Percentiles rank a stretch among this genome's conserved stretches.
These are phyloP conservation scores for Lizonia empirigonia DNA, from an alignment of 2,329 filamentous ascomycete genomes.

Conservation along the genomic window DNA sequence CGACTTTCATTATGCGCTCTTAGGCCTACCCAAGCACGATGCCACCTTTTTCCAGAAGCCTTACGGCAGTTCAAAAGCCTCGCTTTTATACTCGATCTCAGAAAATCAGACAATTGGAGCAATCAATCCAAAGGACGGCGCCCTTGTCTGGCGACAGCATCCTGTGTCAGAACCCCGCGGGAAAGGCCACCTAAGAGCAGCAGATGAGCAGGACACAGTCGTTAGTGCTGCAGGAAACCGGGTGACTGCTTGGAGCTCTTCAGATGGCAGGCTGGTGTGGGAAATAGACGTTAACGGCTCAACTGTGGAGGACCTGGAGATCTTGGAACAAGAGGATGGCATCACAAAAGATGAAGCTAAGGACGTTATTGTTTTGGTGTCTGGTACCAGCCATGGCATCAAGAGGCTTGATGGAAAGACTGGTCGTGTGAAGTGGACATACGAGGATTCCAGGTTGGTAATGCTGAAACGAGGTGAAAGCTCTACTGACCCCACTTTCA, in stretches of 20 bases:
- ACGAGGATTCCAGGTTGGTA: slow-evolving; percentile 63
- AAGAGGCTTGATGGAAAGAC: slow-evolving; percentile 74
- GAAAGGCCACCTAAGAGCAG: slow-evolving; percentile 65
- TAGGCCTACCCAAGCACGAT: slow-evolving; percentile 79
- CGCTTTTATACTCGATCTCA: slow-evolving; percentile 87
- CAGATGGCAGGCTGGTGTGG: slow-evolving; percentile 81
- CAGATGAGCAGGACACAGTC: slow-evolving; percentile 78
- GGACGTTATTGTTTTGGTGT: slow-evolving; percentile 73
- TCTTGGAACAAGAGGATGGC: slow-evolving; percentile 71
- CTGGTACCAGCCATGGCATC: slow-evolving; percentile 63
- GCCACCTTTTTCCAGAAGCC: slow-evolving; percentile 96
- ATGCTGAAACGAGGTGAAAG: not conserved
- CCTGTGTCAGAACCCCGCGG: slow-evolving; percentile 55
- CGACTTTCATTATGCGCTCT: slow-evolving; percentile 89
- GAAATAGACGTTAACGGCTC: slow-evolving; percentile 63
- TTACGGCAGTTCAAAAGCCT: slow-evolving; percentile 78
- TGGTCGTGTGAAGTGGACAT: slow-evolving; percentile 80
- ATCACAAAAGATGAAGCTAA: slow-evolving; percentile 56
- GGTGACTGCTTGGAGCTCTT: slow-evolving; percentile 81
- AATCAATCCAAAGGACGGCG: slow-evolving; percentile 84
- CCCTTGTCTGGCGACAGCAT: slow-evolving; percentile 83
- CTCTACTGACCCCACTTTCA: slow-evolving; percentile 42
- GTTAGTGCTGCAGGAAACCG: slow-evolving; percentile 72
- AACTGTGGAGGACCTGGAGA: slow-evolving; percentile 72
- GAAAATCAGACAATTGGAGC: slow-evolving; percentile 84